Base-by-base conservation (phyloP, 2,329 filamentous ascomycete species). In the Arthrobotrys musiformis region DNA sequence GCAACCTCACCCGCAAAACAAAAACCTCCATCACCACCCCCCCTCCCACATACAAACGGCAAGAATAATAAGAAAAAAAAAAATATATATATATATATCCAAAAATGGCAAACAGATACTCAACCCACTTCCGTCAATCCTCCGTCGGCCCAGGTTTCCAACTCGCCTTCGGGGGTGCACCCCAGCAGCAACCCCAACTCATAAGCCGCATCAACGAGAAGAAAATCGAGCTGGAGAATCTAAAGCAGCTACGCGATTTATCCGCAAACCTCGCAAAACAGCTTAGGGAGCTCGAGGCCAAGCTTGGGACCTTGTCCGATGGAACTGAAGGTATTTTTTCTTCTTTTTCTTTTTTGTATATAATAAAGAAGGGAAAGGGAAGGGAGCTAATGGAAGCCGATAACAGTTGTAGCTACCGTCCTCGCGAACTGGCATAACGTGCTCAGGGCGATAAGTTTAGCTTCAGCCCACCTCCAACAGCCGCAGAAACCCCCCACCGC, bases 381-480 rank as follows among this genome's bases (percentile, higher is more conserved):
- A 48, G n/a, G 24, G 24, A n/a, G 48, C 48, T 56, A 22, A 54
- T 54, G 4, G 19, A 11, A 3, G 7, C 30, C 4, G 17, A 1
- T 17, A 28, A 67, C 82, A 93, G 92, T 91, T 76, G 93, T 96
- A 81, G 92, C 93, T 42, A 88, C 90, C n/a, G 92, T 96, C 22
- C 86, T 96, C 82, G 89, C 90, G 64, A 96, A 95, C 83, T 96
- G 93, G 93, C 91, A 94, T 83, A 94, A 93, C 81, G 92, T 96
- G 79, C 86, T 96, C 76, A 87, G 91, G 79, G 92, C 92, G 46
- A 94, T 96, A 81, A 91, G 91, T 82, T 94, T 95, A 91, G 93
- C 93, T 78, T 94, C 91, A 93, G 91, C 88, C 70, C 92, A 92
- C 86, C 86, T 94, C 26, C 54, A 58, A 11, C 54, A 58, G 17